Evolutionary conservation across 768 basidiomycete genomes (phyloP).

Genomic region (Podaxis rugospora): DNA sequence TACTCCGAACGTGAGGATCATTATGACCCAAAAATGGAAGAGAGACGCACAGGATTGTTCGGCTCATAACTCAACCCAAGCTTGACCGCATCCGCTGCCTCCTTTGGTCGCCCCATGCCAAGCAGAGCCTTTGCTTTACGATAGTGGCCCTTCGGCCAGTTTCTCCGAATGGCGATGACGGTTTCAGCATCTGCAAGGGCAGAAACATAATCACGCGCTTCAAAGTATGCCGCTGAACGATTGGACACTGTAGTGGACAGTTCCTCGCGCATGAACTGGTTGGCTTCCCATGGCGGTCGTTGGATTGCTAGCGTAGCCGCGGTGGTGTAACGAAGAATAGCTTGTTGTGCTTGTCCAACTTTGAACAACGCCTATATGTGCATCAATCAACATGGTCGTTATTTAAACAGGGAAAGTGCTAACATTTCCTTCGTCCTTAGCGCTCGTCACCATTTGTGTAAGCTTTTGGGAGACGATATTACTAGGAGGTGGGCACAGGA

Average conservation of each 20-base stretch:
- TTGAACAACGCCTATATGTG: slow-evolving; percentile 74
- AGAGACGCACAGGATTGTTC: slow-evolving; percentile 34
- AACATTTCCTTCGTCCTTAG: slow-evolving; percentile 96
- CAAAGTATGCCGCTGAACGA: slow-evolving; percentile 82
- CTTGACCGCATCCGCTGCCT: slow-evolving; percentile 78
- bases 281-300: slow-evolving; percentile 88
- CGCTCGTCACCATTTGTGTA: slow-evolving; percentile 64
- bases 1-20: slow-evolving; percentile 10
- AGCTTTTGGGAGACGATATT: slow-evolving; percentile 74
- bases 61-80: slow-evolving; percentile 85
- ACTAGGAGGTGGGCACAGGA: slow-evolving; percentile 79
- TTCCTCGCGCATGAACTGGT: slow-evolving; percentile 81
- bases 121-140: slow-evolving; percentile 87
- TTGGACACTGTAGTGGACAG: slow-evolving; percentile 88
- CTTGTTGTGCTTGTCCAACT: slow-evolving; percentile 57
- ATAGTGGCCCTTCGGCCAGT: slow-evolving; percentile 97
- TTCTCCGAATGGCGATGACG: slow-evolving; percentile 77
- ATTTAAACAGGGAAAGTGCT: slow-evolving; percentile 23
- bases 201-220: slow-evolving; percentile 67
- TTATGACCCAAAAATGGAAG: not conserved
- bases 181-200: slow-evolving; percentile 89
- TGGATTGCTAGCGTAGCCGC: slow-evolving; percentile 75
- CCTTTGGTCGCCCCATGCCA: slow-evolving; percentile 60
- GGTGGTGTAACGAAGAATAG: slow-evolving; percentile 75
- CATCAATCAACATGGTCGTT: not conserved